phyloP scores from a whole-genome alignment of 306 rosid genomes.

The Pyrus betulifolia region DNA sequence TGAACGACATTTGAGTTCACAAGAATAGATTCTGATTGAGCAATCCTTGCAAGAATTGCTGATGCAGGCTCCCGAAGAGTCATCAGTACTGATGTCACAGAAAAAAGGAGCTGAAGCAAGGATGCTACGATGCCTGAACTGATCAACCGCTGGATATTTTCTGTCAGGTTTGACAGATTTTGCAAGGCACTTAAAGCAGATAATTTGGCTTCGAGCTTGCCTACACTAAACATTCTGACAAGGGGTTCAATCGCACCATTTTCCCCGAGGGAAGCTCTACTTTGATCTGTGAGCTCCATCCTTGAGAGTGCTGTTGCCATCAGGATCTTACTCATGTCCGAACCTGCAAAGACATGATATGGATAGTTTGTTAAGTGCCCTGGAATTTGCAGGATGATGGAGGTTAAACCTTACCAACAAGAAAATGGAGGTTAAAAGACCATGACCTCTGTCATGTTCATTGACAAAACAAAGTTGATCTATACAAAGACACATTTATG shows the following conservation, averaged over 20 bases:
- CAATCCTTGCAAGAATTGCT: conserved; percentile 75
- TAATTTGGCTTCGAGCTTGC: conserved; percentile 85
- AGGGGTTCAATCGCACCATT: conserved; percentile 76
- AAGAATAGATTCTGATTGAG: conserved; percentile 63
- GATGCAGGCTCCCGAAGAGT: conserved; percentile 87
- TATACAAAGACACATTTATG: not conserved
- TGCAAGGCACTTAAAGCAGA: conserved; percentile 81
- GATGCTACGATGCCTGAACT: conserved; percentile 54
- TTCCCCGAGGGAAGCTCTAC: conserved; percentile 66
- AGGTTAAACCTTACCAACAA: not conserved
- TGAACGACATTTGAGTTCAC: conserved; percentile 55
- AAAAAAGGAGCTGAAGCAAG: conserved; percentile 81
- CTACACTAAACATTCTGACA: conserved; percentile 55
- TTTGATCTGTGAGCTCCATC: conserved; percentile 73
- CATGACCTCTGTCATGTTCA: not conserved
- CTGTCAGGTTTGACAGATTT: conserved; percentile 52
- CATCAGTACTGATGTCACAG: conserved; percentile 90
- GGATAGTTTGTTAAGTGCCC: not conserved
- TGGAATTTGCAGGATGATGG: not conserved
- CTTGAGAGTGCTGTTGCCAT: conserved; percentile 89
- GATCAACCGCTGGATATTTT: conserved; percentile 55
- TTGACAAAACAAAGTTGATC: not conserved
- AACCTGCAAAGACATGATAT: conserved; percentile 43
- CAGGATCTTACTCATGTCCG: conserved; percentile 88
- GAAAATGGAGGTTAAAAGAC: not conserved